Evolutionary conservation across 176 grass and related monocot species (phyloP), one percentile per base, ranked within the genome.

Genomic region (Chrysopogon serrulatus): DNA sequence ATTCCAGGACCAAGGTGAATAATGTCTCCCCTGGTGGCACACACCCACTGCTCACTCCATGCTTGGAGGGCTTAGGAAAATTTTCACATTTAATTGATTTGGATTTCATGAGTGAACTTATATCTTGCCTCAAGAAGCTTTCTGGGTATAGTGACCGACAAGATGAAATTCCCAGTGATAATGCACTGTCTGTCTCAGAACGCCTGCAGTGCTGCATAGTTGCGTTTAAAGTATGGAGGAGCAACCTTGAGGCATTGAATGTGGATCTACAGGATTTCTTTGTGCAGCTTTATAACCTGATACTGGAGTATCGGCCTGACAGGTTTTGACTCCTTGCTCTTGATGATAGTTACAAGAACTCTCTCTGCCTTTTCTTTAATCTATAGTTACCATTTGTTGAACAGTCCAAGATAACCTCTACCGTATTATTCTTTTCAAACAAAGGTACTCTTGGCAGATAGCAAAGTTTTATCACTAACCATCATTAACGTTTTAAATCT

Each of bases 61-160:
- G 93, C 77, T 85, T 99, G 86, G 94, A 94, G 61, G 89, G 96
- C 43, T 83, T 96, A 68, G 93, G 91, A 74, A 99, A 96, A 84
- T 99, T 96, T 79, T 94, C 96, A 47, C 96, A 96, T 85, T 90
- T 99, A 71, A 94, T 99, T 77, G 91, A 96, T 88, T 90, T 99
- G 65, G 87, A 96, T 78, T 96, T 99, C 82, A 99, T 96, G 93
- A 88, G 87, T 75, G 93, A 99, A 88, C 93, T 99, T 90, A 83
- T 91, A 2, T 1, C 76, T 70, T 99, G 87, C 87, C 91, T 99
- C 47, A 96, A 96, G 76, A 91, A 96, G 66, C 96, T 96, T 84
- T 89, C 89, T 81, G 91, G 96, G 14, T 92, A 90, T 79, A 89
- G 42, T 40, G 74, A 95, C 51, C 54, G 35, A 39, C 83, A 69